Evolutionary conservation across 2,329 filamentous ascomycete species (phyloP).

Genomic region (Fusarium guadeloupense): DNA sequence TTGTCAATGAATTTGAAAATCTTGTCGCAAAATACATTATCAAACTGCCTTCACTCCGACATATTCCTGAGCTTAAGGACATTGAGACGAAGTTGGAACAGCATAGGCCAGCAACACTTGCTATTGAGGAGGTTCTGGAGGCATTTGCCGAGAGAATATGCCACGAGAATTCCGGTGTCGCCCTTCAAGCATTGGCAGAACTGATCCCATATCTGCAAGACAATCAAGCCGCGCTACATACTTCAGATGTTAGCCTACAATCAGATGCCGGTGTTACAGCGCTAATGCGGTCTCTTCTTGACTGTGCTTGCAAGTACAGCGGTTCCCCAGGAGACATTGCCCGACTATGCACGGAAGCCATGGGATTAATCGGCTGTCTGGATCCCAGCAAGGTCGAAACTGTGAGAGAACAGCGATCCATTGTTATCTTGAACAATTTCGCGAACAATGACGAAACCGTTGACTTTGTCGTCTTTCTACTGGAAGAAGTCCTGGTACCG

Average conservation of each 20-base stretch:
- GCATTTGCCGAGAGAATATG: constrained; percentile 78
- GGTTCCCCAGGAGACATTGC: constrained; percentile 73
- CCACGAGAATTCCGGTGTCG: constrained; percentile 87
- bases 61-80: constrained; percentile 74
- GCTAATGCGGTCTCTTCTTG: constrained; percentile 80
- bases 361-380: constrained; percentile 89
- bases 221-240: constrained; percentile 82
- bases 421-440: constrained; percentile 90
- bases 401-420: constrained; percentile 79
- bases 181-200: constrained; percentile 82
- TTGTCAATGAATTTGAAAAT: constrained; percentile 70
- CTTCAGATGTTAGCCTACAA: constrained; percentile 82
- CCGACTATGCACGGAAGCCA: constrained; percentile 78
- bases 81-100: constrained; percentile 72
- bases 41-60: constrained; percentile 79
- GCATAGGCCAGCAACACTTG: constrained; percentile 62
- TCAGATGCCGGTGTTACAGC: constrained; percentile 77
- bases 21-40: constrained; percentile 73
- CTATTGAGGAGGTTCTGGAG: constrained; percentile 67
- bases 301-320: constrained; percentile 85
- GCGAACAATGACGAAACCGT: constrained; percentile 78
- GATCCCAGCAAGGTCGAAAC: constrained; percentile 91
- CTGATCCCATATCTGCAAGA: constrained; percentile 75
- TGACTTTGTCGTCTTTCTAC: constrained; percentile 84
- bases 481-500: constrained; percentile 89